phyloP scores from a whole-genome alignment of 2,329 filamentous ascomycete genomes.

The Neurospora sp. region DNA sequence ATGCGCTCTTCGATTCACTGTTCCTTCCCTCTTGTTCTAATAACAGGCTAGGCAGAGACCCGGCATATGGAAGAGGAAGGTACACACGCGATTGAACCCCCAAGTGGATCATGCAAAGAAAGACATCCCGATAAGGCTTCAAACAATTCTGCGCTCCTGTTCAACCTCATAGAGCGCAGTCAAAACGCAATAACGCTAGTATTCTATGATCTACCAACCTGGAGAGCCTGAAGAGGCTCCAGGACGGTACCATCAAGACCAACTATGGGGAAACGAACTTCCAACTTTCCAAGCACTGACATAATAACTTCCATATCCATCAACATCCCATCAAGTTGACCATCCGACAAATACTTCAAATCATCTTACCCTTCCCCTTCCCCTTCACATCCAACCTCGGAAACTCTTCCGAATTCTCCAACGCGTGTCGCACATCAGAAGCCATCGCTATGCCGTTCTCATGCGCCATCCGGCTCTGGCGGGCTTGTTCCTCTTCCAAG shows the following conservation, averaged over 20 bases:
- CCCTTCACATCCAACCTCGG: constrained; percentile 24
- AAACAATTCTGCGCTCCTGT: not conserved
- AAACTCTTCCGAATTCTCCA: constrained; percentile 20
- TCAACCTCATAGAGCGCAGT: not conserved
- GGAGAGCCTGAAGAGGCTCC: not conserved
- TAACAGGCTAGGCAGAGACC: not conserved
- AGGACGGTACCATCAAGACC: not conserved
- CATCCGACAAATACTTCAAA: not conserved
- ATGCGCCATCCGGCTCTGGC: constrained; percentile 14
- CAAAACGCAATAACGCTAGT: not conserved
- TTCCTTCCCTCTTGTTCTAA: not conserved
- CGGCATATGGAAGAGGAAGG: not conserved
- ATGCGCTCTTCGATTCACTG: not conserved
- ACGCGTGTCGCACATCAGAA: constrained; percentile 9
- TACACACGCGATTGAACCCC: not conserved
- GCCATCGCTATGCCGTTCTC: constrained; percentile 4
- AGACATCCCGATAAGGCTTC: not conserved
- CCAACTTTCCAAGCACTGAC: not conserved
- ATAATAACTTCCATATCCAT: not conserved
- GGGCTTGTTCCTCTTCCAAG: constrained; percentile 41
- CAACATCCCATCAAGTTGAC: not conserved
- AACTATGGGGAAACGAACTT: not conserved
- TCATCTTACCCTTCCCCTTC: constrained; percentile 29
- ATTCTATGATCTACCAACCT: not conserved
- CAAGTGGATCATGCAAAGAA: not conserved